A percentile compares a stretch with the other conserved stretches of the same genome.
Evolutionary conservation across 495 filamentous ascomycete species (phyloP).

Genomic region (Pyrenula massariospora): DNA sequence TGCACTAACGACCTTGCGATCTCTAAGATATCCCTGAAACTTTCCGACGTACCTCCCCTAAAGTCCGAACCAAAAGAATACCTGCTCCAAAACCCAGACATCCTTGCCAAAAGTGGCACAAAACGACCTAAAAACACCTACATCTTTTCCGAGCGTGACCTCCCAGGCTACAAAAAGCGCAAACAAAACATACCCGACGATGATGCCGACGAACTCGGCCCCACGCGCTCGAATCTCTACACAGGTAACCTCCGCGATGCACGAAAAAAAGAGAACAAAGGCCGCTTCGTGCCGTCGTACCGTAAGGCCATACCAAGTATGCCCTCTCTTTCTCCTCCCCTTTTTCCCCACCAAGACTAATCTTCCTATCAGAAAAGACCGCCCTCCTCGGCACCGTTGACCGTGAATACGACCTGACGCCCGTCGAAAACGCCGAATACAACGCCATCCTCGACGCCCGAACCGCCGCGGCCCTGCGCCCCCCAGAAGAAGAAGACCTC

Average conservation of each 20-base stretch:
- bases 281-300: conserved; percentile 55
- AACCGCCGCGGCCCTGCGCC: conserved; percentile 50
- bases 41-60: conserved; percentile 45
- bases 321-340: conserved; percentile 1
- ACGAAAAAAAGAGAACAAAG: conserved; percentile 39
- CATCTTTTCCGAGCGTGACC: conserved; percentile 83
- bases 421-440: conserved; percentile 65
- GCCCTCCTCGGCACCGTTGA: conserved; percentile 57
- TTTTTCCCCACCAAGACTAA: conserved; percentile 4
- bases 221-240: conserved; percentile 33
- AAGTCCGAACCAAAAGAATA: conserved; percentile 72
- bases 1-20: background rate
- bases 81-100: conserved; percentile 43
- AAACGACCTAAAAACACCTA: conserved; percentile 63
- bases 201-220: conserved; percentile 33
- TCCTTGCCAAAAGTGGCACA: background rate
- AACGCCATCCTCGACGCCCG: conserved; percentile 44
- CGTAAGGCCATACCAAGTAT: conserved; percentile 76
- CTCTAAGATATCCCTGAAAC: conserved; percentile 35
- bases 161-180: conserved; percentile 58
- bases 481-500: conserved; percentile 42
- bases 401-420: conserved; percentile 68
- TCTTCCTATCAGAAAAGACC: conserved; percentile 64
- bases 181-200: conserved; percentile 11
- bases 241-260: conserved; percentile 34